A percentile compares a stretch with the other conserved stretches of the same genome.
These are phyloP conservation scores for Tausonia pullulans DNA, from an alignment of 1,284 basidiomycete genomes.

Conservation along the genomic window DNA sequence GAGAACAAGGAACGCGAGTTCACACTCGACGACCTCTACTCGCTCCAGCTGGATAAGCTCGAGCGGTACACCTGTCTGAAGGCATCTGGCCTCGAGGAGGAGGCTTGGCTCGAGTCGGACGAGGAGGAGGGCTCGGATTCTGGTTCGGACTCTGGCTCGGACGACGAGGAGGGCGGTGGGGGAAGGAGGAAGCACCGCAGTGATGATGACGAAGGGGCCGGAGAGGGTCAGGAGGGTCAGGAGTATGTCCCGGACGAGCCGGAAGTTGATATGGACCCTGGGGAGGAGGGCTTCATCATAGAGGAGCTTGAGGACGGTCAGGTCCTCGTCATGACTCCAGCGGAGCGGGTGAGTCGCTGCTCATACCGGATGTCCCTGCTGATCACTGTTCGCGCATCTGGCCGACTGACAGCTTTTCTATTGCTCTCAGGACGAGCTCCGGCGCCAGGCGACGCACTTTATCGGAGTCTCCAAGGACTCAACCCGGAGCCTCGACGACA, in stretches of 20 bases:
- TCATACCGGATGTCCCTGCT: constrained; percentile 14
- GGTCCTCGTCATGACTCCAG: constrained; percentile 20
- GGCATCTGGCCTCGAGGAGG: constrained; percentile 51
- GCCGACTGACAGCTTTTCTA: not conserved
- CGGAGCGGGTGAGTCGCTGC: constrained; percentile 20
- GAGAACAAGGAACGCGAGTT: constrained; percentile 66
- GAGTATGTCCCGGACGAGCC: constrained; percentile 26
- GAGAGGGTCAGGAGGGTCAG: constrained; percentile 19
- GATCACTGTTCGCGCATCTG: not conserved
- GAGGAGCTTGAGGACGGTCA: constrained; percentile 19
- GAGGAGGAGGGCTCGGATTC: constrained; percentile 40
- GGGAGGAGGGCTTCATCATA: constrained; percentile 19
- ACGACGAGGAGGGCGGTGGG: constrained; percentile 35
- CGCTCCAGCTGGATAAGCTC: constrained; percentile 65
- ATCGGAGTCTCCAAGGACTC: constrained; percentile 61
- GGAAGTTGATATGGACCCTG: constrained; percentile 26
- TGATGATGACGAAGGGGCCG: constrained; percentile 18
- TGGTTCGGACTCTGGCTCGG: constrained; percentile 32
- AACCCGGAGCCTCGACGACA: constrained; percentile 55
- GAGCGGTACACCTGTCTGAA: constrained; percentile 63
- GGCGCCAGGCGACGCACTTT: constrained; percentile 54
- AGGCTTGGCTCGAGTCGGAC: constrained; percentile 43
- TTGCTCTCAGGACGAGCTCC: constrained; percentile 43
- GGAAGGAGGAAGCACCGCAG: constrained; percentile 14
- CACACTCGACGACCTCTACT: constrained; percentile 73